Evolutionary conservation across 1,139 yeast species (phyloP), one percentile per base, ranked within the genome.

Genomic region (Oligophagozyma castellii): DNA sequence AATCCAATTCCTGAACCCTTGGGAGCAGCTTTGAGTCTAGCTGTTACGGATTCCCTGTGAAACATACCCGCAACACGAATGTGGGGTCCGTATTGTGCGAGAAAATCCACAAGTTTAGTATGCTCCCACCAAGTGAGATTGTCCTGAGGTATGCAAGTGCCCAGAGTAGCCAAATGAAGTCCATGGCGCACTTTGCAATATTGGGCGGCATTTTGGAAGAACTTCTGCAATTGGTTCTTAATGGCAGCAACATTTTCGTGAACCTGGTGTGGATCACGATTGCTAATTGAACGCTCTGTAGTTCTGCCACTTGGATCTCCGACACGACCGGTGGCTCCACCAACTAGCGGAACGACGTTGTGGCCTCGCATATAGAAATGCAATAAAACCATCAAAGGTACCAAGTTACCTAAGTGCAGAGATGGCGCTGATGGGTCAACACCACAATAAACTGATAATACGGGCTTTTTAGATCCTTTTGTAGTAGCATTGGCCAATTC

Each of bases 251-350:
- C 72, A 49, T 89, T 89, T n/a, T 53, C 54, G n/a, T n/a, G n/a
- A n/a, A n/a, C n/a, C n/a, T n/a, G n/a, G n/a, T n/a, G n/a, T n/a
- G n/a, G n/a, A 22, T 58, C 43, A 30, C 93, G 59, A 12, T 61
- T 65, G 2, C 56, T 49, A 2, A 59, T 61, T 10, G 61, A 73
- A 35, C 99, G 64, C 46, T 83, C 96, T 0, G 84, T 70, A 1
- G 65, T 58, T 42, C 95, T 64, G 0, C 98, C 98, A 34, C 95
- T 81, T 2, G 98, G 99, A 52, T 89, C 99, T 4, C 99, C 99
- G 2, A 89, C 94, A 11, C 71, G 70, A 3, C 95, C 96, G 0
- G 99, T 89, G 6, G 96, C 98, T n/a, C 96, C 98, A 6, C 98
- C 98, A 5, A 89, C 81, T 10, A 92, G 53, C 0, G 92, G 84